Evolutionary conservation across 2,329 filamentous ascomycete genomes (phyloP).

Genomic region (Alternaria ventricosa): DNA sequence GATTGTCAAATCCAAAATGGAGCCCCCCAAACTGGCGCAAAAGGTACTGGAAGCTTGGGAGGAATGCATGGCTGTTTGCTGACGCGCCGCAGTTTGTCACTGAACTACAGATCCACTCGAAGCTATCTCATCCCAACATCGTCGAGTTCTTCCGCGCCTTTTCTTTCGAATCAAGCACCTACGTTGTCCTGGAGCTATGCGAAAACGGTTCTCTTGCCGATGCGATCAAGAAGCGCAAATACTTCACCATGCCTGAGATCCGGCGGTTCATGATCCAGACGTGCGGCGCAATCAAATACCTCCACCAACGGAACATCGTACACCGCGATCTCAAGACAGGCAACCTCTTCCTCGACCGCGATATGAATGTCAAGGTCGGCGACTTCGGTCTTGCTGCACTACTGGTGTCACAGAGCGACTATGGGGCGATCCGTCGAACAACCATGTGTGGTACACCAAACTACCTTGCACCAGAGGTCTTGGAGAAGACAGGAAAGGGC

Average conservation of each 20-base stretch:
- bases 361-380: conserved; percentile 98
- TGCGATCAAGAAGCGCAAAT: conserved; percentile 92
- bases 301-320: conserved; percentile 94
- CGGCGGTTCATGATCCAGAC: conserved; percentile 94
- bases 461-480: conserved; percentile 95
- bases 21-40: conserved; percentile 79
- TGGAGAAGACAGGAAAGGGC: conserved; percentile 91
- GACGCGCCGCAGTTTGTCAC: conserved; percentile 65
- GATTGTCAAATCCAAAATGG: conserved; percentile 83
- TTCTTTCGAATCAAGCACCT: conserved; percentile 86
- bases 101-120: conserved; percentile 97
- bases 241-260: conserved; percentile 90
- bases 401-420: conserved; percentile 88
- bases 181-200: conserved; percentile 92
- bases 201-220: conserved; percentile 97
- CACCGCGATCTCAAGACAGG: conserved; percentile 98
- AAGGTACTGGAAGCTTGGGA: conserved; percentile 64
- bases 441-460: conserved; percentile 97
- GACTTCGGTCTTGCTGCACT: conserved; percentile 96
- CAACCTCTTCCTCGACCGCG: conserved; percentile 90
- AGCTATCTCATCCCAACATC: conserved; percentile 94
- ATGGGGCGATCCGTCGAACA: conserved; percentile 78
- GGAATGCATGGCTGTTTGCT: conserved; percentile 16
- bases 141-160: conserved; percentile 96
- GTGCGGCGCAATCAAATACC: conserved; percentile 95